Base-by-base conservation (phyloP, 2,329 filamentous ascomycete genomes). In the Cladosporium colombiae region DNA sequence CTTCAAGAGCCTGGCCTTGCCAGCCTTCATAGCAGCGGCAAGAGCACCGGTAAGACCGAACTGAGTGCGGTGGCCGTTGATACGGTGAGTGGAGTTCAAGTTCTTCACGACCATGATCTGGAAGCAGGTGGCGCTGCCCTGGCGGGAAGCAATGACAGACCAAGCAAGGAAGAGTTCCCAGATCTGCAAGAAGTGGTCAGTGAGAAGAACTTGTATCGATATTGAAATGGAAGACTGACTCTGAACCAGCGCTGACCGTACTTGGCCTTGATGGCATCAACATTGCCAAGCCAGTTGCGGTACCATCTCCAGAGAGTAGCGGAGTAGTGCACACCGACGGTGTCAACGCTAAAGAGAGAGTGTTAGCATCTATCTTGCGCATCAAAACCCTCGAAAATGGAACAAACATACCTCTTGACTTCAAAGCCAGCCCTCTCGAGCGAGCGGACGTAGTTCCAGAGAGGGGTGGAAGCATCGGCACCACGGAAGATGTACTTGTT, bases 231-330 rank as follows among this genome's bases (percentile, higher is more conserved):
- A 10, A 2, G 23, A 27, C 62, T 58, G 58, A 64, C 62, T 29
- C 94, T 89, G 87, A 91, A 99, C 95, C 95, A 99, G 76, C 91
- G 86, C 77, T 90, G 89, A 75, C 95, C 95, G 77, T 98, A 98
- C 86, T 97, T 98, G 76, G 91, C 92, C 80, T 91, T 87, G 68
- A 97, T 91, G 84, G 96, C 96, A 66, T 96, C 92, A 72, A 86
- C 85, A 86, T 98, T 98, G 81, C 85, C 92, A 79, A 97, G 86
- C 95, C 95, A 98, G 86, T 98, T 98, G 71, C 95, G 87, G 85
- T 98, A 98, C 95, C 95, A 98, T 77, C 91, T 88, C 95, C 95
- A 98, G 69, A 99, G 83, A 31, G 95, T 98, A 62, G 93, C 93
- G 60, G 92, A 96, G 83, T 97, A 98, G 84, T 98, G 95, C 52